Evolutionary conservation across 2,329 filamentous ascomycete species (phyloP).

Genomic region (Sporothrix inflata): DNA sequence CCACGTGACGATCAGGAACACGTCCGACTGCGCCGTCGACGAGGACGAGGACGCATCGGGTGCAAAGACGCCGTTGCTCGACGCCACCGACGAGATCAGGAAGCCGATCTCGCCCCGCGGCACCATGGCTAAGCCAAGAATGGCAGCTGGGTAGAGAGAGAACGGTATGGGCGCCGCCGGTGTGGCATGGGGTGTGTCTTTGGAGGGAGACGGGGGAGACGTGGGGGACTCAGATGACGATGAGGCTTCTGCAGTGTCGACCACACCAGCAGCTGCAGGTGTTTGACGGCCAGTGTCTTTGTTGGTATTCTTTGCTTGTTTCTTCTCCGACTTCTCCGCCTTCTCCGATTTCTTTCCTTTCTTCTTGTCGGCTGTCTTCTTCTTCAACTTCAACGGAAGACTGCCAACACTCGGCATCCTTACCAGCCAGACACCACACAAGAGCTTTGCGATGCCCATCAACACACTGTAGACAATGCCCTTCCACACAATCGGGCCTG

Average conservation of each 20-base stretch:
- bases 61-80: conserved; percentile 53
- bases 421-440: conserved; percentile 59
- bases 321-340: neutral
- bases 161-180: conserved; percentile 49
- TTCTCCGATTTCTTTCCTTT: neutral
- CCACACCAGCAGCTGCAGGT: too few relatives aligned
- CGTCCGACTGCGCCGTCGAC: conserved; percentile 39
- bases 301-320: too few relatives aligned
- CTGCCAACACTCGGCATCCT: conserved; percentile 1
- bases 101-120: conserved; percentile 81
- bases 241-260: neutral
- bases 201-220: neutral
- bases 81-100: conserved; percentile 70
- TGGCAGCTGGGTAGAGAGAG: conserved; percentile 68
- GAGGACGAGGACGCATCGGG: neutral
- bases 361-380: neutral
- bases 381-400: neutral
- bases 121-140: conserved; percentile 71
- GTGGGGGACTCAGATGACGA: neutral
- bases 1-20: conserved; percentile 60
- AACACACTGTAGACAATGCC: conserved; percentile 72
- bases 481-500: conserved; percentile 66
- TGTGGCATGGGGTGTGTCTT: conserved; percentile 17
- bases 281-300: too few relatives aligned
- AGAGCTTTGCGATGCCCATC: conserved; percentile 67